phyloP scores from a whole-genome alignment of 202 grass and related monocot genomes.

The Saccharum hybrid region DNA sequence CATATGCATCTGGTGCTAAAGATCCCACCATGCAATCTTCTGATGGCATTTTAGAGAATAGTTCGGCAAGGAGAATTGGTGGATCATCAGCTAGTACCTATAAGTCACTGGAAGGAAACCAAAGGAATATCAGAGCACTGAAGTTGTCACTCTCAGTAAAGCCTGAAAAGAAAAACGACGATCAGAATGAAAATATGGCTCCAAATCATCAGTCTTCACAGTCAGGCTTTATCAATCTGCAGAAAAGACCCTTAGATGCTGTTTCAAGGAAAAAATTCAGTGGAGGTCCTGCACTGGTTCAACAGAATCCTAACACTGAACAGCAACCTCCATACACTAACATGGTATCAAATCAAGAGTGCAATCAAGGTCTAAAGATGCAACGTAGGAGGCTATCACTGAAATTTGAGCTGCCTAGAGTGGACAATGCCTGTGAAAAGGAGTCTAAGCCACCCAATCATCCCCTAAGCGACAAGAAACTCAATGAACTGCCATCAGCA shows the following conservation, averaged over 20 bases:
- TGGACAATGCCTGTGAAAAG: slow-evolving; percentile 35
- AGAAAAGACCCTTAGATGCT: slow-evolving; percentile 43
- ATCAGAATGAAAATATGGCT: slow-evolving; percentile 60
- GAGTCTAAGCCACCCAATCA: slow-evolving; percentile 39
- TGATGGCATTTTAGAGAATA: slow-evolving; percentile 41
- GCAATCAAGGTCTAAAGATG: slow-evolving; percentile 60
- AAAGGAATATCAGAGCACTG: slow-evolving; percentile 51
- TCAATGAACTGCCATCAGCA: slow-evolving; percentile 20
- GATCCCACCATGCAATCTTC: slow-evolving; percentile 29
- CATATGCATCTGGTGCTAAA: slow-evolving; percentile 34
- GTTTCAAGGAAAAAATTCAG: slow-evolving; percentile 30
- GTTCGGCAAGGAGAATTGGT: slow-evolving; percentile 24
- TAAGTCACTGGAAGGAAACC: slow-evolving; percentile 50
- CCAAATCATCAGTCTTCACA: slow-evolving; percentile 42
- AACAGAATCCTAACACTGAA: slow-evolving; percentile 20
- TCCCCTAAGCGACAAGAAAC: slow-evolving; percentile 20
- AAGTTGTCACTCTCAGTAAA: slow-evolving; percentile 48
- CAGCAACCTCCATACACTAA: slow-evolving; percentile 17
- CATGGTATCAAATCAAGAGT: slow-evolving; percentile 39
- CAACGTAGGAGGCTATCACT: slow-evolving; percentile 54
- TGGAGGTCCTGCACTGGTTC: slow-evolving; percentile 30
- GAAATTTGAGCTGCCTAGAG: slow-evolving; percentile 49
- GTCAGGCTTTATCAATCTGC: slow-evolving; percentile 26
- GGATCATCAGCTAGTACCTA: slow-evolving; percentile 16
- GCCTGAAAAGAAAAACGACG: slow-evolving; percentile 44